phyloP scores from a whole-genome alignment of 106 monocot genomes.

The Apostasia ramifera region DNA sequence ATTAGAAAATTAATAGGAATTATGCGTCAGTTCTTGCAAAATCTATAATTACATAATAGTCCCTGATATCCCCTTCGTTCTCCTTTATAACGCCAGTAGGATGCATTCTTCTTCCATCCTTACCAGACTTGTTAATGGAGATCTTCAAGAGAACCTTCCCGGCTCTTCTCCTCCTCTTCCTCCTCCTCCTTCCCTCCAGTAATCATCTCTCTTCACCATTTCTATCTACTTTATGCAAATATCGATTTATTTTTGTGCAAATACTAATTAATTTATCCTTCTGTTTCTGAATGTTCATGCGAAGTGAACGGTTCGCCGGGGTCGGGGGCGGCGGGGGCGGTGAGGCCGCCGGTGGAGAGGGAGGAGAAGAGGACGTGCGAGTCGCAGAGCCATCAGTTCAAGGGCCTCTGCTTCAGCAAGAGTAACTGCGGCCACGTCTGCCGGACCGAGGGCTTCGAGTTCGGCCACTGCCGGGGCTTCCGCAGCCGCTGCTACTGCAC shows the following conservation, averaged over 20 bases:
- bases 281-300: background rate
- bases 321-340: conserved; percentile 5
- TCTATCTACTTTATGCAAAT: background rate
- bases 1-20: no score
- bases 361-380: conserved; percentile 19
- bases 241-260: background rate
- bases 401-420: conserved; percentile 14
- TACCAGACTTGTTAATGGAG: background rate
- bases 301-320: background rate
- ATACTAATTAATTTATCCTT: background rate
- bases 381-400: conserved; percentile 25
- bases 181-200: conserved; percentile 11
- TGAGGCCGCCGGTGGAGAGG: background rate
- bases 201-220: background rate
- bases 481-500: conserved; percentile 35
- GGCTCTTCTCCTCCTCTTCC: conserved; percentile 2
- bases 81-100: no score
- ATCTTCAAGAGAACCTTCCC: conserved; percentile 6
- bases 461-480: conserved; percentile 22
- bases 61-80: no score
- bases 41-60: no score
- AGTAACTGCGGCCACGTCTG: conserved; percentile 35
- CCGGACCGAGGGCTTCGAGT: conserved; percentile 18
- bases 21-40: no score
- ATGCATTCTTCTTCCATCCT: no score